Percentiles rank a stretch among this genome's conserved stretches.
Evolutionary conservation across 768 basidiomycete species (phyloP).

Genomic region (Pleurotus giganteus): DNA sequence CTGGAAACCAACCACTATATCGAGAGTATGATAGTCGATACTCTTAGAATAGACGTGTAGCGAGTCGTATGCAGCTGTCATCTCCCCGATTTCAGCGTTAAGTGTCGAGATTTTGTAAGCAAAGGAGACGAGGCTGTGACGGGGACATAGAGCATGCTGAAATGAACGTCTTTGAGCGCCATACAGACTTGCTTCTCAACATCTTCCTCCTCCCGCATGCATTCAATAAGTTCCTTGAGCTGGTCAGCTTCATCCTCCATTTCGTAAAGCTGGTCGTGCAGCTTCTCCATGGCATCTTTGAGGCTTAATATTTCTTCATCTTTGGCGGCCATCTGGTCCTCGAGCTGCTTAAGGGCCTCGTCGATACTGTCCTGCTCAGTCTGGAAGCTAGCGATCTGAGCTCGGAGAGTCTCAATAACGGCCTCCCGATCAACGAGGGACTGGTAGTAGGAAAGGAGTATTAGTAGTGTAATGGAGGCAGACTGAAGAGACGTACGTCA

Average conservation of each 20-base stretch:
- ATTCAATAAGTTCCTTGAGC: conserved; percentile 67
- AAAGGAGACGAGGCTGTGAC: not conserved
- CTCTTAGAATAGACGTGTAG: too few species aligned
- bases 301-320: conserved; percentile 73
- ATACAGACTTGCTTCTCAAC: conserved; percentile 68
- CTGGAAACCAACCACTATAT: too few species aligned
- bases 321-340: conserved; percentile 75
- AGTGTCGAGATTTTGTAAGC: conserved; percentile 64
- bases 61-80: conserved; percentile 62
- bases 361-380: conserved; percentile 73
- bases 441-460: conserved; percentile 32
- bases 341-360: conserved; percentile 70
- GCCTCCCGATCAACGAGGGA: conserved; percentile 77
- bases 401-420: conserved; percentile 71
- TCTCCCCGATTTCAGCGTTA: conserved; percentile 66
- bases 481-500: conserved; percentile 45
- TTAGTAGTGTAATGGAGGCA: not conserved
- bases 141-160: not conserved
- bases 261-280: conserved; percentile 77
- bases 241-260: conserved; percentile 87
- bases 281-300: conserved; percentile 75
- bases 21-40: too few species aligned
- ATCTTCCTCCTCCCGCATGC: conserved; percentile 67
- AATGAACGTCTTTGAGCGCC: conserved; percentile 77
- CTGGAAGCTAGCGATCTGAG: conserved; percentile 75